These are phyloP conservation scores for Lentinula novae-zelandiae DNA, from an alignment of 1,284 basidiomycete genomes.

Conservation along the genomic window DNA sequence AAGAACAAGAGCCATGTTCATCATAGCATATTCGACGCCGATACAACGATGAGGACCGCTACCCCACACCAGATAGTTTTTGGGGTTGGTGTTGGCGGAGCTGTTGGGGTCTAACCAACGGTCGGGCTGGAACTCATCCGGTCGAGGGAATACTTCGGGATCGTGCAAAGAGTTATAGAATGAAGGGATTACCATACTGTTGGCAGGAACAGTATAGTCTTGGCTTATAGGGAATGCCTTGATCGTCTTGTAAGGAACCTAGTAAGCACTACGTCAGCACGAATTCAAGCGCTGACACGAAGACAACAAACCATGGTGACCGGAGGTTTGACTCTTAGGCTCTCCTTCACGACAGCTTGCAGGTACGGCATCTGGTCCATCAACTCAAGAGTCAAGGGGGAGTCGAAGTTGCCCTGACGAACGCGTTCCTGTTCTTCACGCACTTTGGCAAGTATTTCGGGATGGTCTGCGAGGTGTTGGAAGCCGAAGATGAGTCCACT, in stretches of 20 bases:
- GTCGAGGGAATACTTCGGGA: constrained; percentile 82
- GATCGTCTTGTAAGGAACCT: constrained; percentile 92
- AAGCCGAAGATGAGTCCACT: constrained; percentile 91
- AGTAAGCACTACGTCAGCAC: constrained; percentile 3
- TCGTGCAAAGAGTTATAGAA: constrained; percentile 96
- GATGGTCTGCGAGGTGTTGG: constrained; percentile 94
- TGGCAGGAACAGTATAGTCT: constrained; percentile 89
- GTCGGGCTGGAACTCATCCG: constrained; percentile 83
- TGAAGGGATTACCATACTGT: constrained; percentile 96
- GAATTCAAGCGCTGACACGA: background rate
- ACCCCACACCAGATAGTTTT: constrained; percentile 97
- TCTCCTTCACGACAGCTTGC: constrained; percentile 90
- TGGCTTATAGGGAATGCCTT: constrained; percentile 89
- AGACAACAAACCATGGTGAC: constrained; percentile 76
- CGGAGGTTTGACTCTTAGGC: constrained; percentile 85
- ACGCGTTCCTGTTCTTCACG: constrained; percentile 88
- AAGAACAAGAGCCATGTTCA: constrained; percentile 88
- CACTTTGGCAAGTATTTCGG: constrained; percentile 86
- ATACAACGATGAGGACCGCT: constrained; percentile 94
- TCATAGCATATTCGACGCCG: constrained; percentile 88
- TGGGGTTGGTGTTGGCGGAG: constrained; percentile 81
- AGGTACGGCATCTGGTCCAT: constrained; percentile 94
- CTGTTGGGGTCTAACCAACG: constrained; percentile 89
- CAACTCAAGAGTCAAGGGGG: constrained; percentile 85
- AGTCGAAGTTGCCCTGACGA: constrained; percentile 76